Percentiles rank a stretch among this genome's conserved stretches.
These are phyloP conservation scores for Paecilomyces sp. DNA, from an alignment of 2,329 filamentous ascomycete species.

Conservation along the genomic window DNA sequence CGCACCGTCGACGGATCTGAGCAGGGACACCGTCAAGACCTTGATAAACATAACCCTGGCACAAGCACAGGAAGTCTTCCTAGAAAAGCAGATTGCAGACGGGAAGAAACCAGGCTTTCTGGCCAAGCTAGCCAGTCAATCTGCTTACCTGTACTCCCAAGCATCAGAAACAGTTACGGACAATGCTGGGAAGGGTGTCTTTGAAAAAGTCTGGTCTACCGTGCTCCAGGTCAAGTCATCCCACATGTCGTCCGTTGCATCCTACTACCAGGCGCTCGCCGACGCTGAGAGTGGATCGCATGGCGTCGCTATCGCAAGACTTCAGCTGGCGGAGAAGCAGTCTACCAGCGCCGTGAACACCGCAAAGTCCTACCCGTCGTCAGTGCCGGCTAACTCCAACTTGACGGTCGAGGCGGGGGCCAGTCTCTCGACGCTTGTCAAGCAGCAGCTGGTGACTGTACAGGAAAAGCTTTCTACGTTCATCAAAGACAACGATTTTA, in stretches of 20 bases:
- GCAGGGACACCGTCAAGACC: slow-evolving; percentile 90
- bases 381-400: slow-evolving; percentile 74
- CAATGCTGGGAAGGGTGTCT: slow-evolving; percentile 82
- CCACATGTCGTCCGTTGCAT: slow-evolving; percentile 76
- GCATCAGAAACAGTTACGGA: slow-evolving; percentile 86
- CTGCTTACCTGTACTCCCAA: slow-evolving; percentile 79
- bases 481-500: slow-evolving; percentile 92
- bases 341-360: slow-evolving; percentile 71
- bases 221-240: slow-evolving; percentile 67
- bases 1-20: slow-evolving; percentile 91
- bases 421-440: slow-evolving; percentile 71
- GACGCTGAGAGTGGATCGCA: slow-evolving; percentile 86
- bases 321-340: slow-evolving; percentile 71
- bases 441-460: slow-evolving; percentile 70
- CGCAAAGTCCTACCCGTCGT: slow-evolving; percentile 72
- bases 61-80: slow-evolving; percentile 92
- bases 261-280: slow-evolving; percentile 87
- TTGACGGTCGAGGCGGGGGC: slow-evolving; percentile 70
- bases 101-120: slow-evolving; percentile 87
- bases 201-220: slow-evolving; percentile 88
- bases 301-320: slow-evolving; percentile 72
- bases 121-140: slow-evolving; percentile 88
- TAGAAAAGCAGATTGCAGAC: slow-evolving; percentile 91
- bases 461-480: slow-evolving; percentile 72
- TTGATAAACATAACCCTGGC: slow-evolving; percentile 89